Evolutionary conservation across 208 protist species (phyloP), one percentile per base, ranked within the genome.

Genomic region (Trypanosoma lewisi): DNA sequence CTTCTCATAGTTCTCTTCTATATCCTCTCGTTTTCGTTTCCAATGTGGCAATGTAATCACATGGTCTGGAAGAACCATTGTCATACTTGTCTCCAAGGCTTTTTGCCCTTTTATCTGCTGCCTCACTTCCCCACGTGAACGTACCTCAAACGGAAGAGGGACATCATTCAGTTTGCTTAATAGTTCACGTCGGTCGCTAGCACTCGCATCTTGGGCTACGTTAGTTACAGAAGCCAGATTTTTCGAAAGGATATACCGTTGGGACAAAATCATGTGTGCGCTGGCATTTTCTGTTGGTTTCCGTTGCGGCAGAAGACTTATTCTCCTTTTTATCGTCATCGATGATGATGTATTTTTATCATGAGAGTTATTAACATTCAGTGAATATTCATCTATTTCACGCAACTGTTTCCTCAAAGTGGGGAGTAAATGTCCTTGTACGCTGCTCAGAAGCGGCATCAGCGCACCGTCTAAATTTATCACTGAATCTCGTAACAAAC

Each of bases 401-500:
- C 36, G 3, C 30, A 66, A 41, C 21, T 59, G 58, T 34, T 48
- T 62, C 17, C 28, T 54, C 33, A 73, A 37, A 23, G 28, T 59
- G 11, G 39, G 36, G 4, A 62, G 12, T 51, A 62, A 23, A 49
- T 31, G 21, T 6, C 23, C 28, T 27, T 65, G 47, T 34, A 50
- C 49, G 27, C 4, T 33, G 21, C 33, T 21, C 36, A 70, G 41
- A 28, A 72, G 23, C 9, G 66, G 68, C 33, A 56, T 0, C 14
- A 70, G 42, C 8, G 57, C 37, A 21, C 44, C 33, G 0, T 67
- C 27, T 55, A 80, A 49, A 63, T 80, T 73, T 17, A 77, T 58
- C 36, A 80, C 77, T 9, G 52, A 63, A 19, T 74, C 47, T 14
- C 73, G 59, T n/a, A 80, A 51, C 36, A 71, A 80, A 39, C 60